A percentile compares a stretch with the other conserved stretches of the same genome.
These are phyloP conservation scores for Neonectria punicea DNA, from an alignment of 2,329 filamentous ascomycete genomes.

Conservation along the genomic window DNA sequence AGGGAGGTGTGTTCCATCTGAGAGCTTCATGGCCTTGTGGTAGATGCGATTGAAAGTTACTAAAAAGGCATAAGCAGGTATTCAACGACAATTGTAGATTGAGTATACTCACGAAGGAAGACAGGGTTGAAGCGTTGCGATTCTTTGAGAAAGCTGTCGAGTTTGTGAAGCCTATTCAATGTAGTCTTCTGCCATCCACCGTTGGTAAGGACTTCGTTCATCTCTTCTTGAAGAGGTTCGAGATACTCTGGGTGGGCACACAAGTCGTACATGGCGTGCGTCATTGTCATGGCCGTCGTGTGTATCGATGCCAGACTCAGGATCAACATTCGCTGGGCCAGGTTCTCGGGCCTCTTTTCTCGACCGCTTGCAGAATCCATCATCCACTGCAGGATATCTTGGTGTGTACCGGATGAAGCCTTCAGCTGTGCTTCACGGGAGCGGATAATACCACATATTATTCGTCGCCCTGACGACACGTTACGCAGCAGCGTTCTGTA, in stretches of 20 bases:
- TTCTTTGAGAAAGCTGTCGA: constrained; percentile 7
- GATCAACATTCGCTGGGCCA: neutral
- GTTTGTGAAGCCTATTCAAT: neutral
- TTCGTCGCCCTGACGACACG: neutral
- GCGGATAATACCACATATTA: neutral
- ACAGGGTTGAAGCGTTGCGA: neutral
- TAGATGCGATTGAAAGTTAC: neutral
- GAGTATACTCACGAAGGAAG: neutral
- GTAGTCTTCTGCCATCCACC: constrained; percentile 2
- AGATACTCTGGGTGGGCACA: neutral
- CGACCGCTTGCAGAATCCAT: neutral
- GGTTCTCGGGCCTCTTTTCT: neutral
- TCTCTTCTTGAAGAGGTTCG: neutral
- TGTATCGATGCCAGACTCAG: constrained; percentile 6
- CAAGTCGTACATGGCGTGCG: constrained; percentile 2
- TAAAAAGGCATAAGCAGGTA: neutral
- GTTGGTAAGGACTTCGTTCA: neutral
- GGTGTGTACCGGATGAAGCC: neutral
- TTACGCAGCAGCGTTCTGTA: neutral
- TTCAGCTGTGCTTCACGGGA: neutral
- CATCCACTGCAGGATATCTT: constrained; percentile 11
- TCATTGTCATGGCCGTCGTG: constrained; percentile 3
- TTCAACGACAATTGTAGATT: neutral
- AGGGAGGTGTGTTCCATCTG: neutral
- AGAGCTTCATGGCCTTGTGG: neutral